These are phyloP conservation scores for Lichenothelia convexa DNA, from an alignment of 495 filamentous ascomycete genomes.

Conservation along the genomic window DNA sequence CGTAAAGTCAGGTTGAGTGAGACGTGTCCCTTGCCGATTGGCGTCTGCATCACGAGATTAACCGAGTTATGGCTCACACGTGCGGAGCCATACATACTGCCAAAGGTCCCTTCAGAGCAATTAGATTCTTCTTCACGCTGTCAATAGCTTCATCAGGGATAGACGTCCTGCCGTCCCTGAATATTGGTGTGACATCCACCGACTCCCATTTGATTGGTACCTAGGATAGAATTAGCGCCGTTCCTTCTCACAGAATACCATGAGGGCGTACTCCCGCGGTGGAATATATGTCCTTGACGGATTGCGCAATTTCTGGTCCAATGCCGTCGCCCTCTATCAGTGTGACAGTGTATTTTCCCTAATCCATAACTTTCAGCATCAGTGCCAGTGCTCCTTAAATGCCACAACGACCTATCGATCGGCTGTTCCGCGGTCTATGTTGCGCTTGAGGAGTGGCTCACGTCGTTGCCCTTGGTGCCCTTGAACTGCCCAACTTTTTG, in stretches of 20 bases:
- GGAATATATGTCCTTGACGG: conserved; percentile 92
- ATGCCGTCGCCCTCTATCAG: conserved; percentile 98
- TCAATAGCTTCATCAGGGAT: conserved; percentile 82
- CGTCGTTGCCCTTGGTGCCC: conserved; percentile 71
- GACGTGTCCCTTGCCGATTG: conserved; percentile 95
- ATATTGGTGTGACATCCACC: conserved; percentile 79
- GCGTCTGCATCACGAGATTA: conserved; percentile 43
- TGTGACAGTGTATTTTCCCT: conserved; percentile 91
- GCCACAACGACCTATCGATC: too few relatives aligned
- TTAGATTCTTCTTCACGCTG: conserved; percentile 79
- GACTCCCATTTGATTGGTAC: conserved; percentile 91
- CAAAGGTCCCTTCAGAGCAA: conserved; percentile 92
- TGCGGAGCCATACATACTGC: conserved; percentile 42
- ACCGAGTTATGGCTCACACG: conserved; percentile 5
- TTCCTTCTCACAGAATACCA: too few relatives aligned
- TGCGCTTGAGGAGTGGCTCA: conserved; percentile 28
- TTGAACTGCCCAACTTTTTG: conserved; percentile 84
- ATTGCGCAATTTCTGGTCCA: conserved; percentile 90
- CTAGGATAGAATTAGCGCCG: conserved; percentile 23
- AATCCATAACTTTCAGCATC: conserved; percentile 1
- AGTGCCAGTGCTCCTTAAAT: too few relatives aligned
- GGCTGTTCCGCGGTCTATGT: background rate
- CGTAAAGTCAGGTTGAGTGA: conserved; percentile 97
- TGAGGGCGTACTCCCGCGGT: conserved; percentile 58
- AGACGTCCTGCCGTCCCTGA: conserved; percentile 83